A percentile compares a stretch with the other conserved stretches of the same genome.
Conservation (phyloP, 2,329 filamentous ascomycete genomes). For the Dactylellina leptospora region DNA sequence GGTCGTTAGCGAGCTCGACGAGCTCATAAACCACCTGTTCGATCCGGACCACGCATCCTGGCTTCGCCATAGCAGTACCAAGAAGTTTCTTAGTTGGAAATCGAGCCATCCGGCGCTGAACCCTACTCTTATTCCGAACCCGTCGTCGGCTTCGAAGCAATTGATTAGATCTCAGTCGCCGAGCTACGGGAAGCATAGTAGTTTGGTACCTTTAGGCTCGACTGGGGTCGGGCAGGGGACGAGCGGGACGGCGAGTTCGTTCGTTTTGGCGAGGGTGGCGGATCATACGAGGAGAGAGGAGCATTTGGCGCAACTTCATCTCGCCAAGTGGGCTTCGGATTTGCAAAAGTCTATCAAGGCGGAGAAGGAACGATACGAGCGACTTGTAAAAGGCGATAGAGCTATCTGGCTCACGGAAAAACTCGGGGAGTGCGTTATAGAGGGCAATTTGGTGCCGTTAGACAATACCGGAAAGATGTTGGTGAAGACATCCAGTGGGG, state of each 20-base stretch:
- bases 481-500: conserved; percentile 28
- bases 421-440: conserved; percentile 72
- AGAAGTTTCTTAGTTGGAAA: conserved; percentile 78
- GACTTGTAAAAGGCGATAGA: conserved; percentile 70
- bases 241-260: conserved; percentile 62
- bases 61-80: conserved; percentile 81
- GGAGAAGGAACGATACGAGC: conserved; percentile 75
- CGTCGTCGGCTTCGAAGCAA: conserved; percentile 38
- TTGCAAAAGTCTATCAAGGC: conserved; percentile 78
- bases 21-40: conserved; percentile 78
- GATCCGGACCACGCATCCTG: conserved; percentile 79
- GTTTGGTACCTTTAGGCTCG: conserved; percentile 28
- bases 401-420: conserved; percentile 74
- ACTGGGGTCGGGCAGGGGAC: conserved; percentile 40
- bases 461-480: conserved; percentile 58
- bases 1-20: conserved; percentile 74
- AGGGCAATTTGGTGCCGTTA: conserved; percentile 70
- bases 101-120: conserved; percentile 54
- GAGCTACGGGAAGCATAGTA: conserved; percentile 31
- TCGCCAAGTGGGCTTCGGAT: conserved; percentile 84
- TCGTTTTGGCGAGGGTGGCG: conserved; percentile 70
- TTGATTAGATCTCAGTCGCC: conserved; percentile 59
- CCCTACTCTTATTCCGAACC: conserved; percentile 39
- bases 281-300: conserved; percentile 71
- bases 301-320: conserved; percentile 71